These are phyloP conservation scores for Penicillium malachiteum DNA, from an alignment of 495 filamentous ascomycete genomes.

Conservation along the genomic window DNA sequence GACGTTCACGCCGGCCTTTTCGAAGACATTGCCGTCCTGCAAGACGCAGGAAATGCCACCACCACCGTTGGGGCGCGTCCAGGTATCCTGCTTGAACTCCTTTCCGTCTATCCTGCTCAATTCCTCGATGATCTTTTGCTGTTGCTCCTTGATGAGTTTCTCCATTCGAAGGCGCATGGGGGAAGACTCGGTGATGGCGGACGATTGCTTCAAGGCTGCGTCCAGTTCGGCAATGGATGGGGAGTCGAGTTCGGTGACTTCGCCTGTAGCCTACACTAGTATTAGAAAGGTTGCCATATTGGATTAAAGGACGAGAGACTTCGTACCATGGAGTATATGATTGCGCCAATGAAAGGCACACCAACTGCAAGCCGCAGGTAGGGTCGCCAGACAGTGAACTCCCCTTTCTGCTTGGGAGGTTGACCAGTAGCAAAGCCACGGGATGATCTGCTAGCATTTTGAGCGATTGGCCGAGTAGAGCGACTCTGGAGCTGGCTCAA, in stretches of 20 bases:
- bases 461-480: conserved; percentile 21
- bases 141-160: conserved; percentile 86
- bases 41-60: conserved; percentile 87
- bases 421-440: conserved; percentile 35
- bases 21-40: conserved; percentile 94
- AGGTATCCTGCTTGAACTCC: conserved; percentile 78
- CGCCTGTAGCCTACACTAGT: conserved; percentile 42
- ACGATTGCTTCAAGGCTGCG: conserved; percentile 42
- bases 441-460: conserved; percentile 19
- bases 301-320: neutral
- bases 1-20: conserved; percentile 96
- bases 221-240: conserved; percentile 57
- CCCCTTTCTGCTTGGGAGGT: conserved; percentile 20
- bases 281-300: conserved; percentile 3
- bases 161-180: conserved; percentile 99
- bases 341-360: conserved; percentile 57
- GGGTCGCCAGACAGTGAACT: conserved; percentile 49
- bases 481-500: conserved; percentile 28
- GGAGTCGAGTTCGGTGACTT: conserved; percentile 53
- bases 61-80: conserved; percentile 84
- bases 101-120: conserved; percentile 80
- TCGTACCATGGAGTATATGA: conserved; percentile 68
- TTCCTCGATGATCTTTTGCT: conserved; percentile 77
- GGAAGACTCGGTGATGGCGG: conserved; percentile 56
- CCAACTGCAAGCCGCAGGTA: conserved; percentile 59